phyloP scores from a whole-genome alignment of 345 rosid species.

The Rhodomyrtus tomentosa region DNA sequence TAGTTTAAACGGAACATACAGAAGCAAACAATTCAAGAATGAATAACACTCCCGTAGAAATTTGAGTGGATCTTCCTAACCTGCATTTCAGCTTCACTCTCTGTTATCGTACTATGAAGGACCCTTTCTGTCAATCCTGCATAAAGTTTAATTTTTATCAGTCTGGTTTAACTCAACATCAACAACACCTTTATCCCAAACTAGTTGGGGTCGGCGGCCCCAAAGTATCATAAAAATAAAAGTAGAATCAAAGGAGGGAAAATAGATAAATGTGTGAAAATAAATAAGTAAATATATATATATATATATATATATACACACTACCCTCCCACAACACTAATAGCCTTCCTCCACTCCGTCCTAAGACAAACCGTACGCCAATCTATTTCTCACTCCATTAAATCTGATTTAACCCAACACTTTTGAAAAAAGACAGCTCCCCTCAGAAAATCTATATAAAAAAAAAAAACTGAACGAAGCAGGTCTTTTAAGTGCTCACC shows the following conservation, averaged over 20 bases:
- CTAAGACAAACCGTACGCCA: too few species aligned
- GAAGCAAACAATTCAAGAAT: neutral
- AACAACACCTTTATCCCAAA: too few species aligned
- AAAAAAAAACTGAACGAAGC: neutral
- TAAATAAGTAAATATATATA: too few species aligned
- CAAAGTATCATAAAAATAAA: too few species aligned
- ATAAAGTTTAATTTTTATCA: constrained; percentile 3
- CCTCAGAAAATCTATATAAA: neutral
- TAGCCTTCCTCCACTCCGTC: too few species aligned
- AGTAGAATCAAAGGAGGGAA: too few species aligned
- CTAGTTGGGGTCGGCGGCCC: too few species aligned
- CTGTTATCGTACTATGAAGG: constrained; percentile 49
- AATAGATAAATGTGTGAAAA: too few species aligned
- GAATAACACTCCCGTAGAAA: neutral
- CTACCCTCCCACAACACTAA: too few species aligned
- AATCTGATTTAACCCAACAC: neutral
- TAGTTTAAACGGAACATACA: neutral
- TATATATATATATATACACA: too few species aligned
- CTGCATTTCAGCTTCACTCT: constrained; percentile 83
- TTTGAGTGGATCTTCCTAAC: constrained; percentile 16
- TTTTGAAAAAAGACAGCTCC: neutral
- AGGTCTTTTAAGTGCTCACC: constrained; percentile 31
- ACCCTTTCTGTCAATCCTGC: constrained; percentile 82
- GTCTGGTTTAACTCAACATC: neutral
- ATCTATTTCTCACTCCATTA: too few species aligned